phyloP scores from a whole-genome alignment of 2,329 filamentous ascomycete species.

The Dactylellina haptotyla region DNA sequence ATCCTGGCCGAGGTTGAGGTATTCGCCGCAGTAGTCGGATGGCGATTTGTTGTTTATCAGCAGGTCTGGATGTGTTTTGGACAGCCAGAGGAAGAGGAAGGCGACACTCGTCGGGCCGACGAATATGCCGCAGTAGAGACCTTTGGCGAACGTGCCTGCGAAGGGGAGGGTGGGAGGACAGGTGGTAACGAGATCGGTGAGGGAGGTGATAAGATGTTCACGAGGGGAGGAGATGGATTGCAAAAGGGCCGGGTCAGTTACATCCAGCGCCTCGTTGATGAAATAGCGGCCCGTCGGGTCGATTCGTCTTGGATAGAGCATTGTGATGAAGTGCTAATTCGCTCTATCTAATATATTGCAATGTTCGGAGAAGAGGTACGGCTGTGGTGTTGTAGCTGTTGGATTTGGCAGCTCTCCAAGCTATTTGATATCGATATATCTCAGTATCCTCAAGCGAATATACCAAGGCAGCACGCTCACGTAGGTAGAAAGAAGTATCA shows the following conservation, averaged over 20 bases:
- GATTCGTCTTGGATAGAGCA: constrained; percentile 6
- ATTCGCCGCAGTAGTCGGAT: constrained; percentile 65
- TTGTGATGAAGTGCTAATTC: background rate
- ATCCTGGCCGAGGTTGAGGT: constrained; percentile 61
- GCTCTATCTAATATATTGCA: too few relatives aligned
- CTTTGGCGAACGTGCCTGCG: constrained; percentile 36
- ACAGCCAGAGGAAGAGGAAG: constrained; percentile 68
- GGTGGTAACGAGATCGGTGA: constrained; percentile 28
- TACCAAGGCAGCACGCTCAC: too few relatives aligned
- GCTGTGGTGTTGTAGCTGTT: background rate
- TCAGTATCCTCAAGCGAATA: background rate
- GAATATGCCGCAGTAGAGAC: constrained; percentile 63
- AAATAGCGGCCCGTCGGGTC: constrained; percentile 37
- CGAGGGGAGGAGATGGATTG: constrained; percentile 6
- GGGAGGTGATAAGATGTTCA: constrained; percentile 23
- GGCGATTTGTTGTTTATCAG: constrained; percentile 63
- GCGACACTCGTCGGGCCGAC: constrained; percentile 69
- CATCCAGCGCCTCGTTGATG: constrained; percentile 37
- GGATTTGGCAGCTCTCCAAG: background rate
- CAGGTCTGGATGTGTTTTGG: constrained; percentile 63
- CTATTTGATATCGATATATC: background rate
- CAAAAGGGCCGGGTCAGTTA: background rate
- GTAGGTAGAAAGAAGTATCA: too few relatives aligned
- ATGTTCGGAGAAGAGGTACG: background rate
- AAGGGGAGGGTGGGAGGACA: constrained; percentile 35